These are phyloP conservation scores for Pleurotus sapidus DNA, from an alignment of 768 basidiomycete genomes.

Conservation along the genomic window DNA sequence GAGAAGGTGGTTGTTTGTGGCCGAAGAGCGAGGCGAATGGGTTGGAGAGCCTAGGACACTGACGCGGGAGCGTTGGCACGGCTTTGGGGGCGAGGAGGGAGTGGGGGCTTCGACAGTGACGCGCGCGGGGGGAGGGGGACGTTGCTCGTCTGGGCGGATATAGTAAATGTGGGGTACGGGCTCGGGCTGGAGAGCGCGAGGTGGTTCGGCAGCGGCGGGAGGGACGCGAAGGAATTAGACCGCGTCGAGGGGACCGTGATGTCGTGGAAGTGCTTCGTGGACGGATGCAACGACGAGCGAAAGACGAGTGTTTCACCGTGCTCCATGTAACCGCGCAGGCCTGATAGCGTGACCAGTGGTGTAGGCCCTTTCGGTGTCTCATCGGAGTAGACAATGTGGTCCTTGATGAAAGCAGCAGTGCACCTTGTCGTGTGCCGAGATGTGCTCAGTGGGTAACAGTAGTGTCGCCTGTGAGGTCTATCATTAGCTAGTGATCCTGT, in stretches of 20 bases:
- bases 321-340: constrained; percentile 68
- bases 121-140: constrained; percentile 9
- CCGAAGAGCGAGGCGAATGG: constrained; percentile 85
- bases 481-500: neutral
- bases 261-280: constrained; percentile 14
- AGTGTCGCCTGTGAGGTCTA: constrained; percentile 61
- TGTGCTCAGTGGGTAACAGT: constrained; percentile 69
- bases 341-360: constrained; percentile 76
- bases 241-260: constrained; percentile 27
- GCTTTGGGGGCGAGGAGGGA: constrained; percentile 35
- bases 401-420: constrained; percentile 74
- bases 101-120: constrained; percentile 28
- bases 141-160: neutral
- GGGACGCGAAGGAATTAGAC: constrained; percentile 31
- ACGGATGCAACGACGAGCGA: constrained; percentile 15
- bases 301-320: constrained; percentile 38
- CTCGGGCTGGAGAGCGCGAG: constrained; percentile 1
- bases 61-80: constrained; percentile 20
- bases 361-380: constrained; percentile 41
- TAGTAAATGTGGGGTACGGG: constrained; percentile 7
- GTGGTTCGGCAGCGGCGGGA: constrained; percentile 22
- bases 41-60: constrained; percentile 55
- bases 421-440: constrained; percentile 49
- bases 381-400: constrained; percentile 76
- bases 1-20: constrained; percentile 24